Base-by-base conservation (phyloP, 192 early-diverging fungal genomes). In the Backusella australiensis region DNA sequence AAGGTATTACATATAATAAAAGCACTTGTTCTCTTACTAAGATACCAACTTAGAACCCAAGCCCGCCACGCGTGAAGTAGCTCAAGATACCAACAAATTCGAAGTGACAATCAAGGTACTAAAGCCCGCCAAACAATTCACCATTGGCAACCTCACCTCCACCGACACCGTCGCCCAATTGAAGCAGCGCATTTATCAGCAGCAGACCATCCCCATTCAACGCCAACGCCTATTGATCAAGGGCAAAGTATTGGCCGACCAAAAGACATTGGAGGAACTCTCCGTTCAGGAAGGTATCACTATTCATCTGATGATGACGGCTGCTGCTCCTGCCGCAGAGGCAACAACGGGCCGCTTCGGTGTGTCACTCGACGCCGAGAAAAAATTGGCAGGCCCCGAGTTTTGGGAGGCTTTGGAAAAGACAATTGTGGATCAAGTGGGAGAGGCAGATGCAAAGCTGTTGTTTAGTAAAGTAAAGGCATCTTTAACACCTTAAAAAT, bases 141-240 rank as follows among this genome's bases (percentile, higher is more conserved):
- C 49, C 4, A 77, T 83, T 52, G 67, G 69, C 42, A 36, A 49
- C 9, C 42, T 83, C 17, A 38, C 63, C 9, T 34, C 69, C 23
- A 36, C 26, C 8, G 72, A 70, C 38, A 83, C 78, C 38, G 63
- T 83, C 17, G 21, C 59, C 12, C 71, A 67, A 3, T 67, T 83
- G 23, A 83, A 83, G 65, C 39, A 77, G 32, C 72, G 82, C 39
- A 77, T 83, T 14, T 79, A 79, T 53, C 78, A 83, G 67, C 76
- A 77, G 15, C 67, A 46, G 15, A 39, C 73, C 15, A 59, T 80
- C 36, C 72, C 82, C 6, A 67, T 72, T 2, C 67, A 69, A 6
- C 78, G 83, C 17, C 90, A 91, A 72, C 85, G 90, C 34, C 75
- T 91, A 29, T 83, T 91, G 65, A 76, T 91, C 34, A 89, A 87